Conservation (phyloP, 1,139 yeast genomes). For the Yamadazyma conglobata region DNA sequence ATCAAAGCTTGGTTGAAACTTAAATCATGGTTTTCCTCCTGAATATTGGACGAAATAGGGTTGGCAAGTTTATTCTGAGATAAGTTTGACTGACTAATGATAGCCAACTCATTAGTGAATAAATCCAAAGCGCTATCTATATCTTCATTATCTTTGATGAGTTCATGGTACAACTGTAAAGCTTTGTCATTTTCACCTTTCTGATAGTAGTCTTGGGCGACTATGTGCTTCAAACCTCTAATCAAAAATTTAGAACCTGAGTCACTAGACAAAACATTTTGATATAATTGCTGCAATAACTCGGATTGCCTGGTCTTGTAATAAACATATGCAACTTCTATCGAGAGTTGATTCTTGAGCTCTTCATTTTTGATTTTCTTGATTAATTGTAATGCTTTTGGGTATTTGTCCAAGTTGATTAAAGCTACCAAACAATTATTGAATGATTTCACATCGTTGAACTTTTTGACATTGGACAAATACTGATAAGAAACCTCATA, state of each 20-base stretch:
- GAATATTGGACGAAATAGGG: constrained; percentile 9
- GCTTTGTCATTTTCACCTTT: constrained; percentile 58
- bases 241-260: constrained; percentile 20
- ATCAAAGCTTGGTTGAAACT: constrained; percentile 68
- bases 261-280: constrained; percentile 21
- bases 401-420: constrained; percentile 69
- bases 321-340: constrained; percentile 67
- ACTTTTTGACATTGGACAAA: constrained; percentile 38
- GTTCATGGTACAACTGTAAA: constrained; percentile 48
- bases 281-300: constrained; percentile 40
- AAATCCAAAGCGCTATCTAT: constrained; percentile 52
- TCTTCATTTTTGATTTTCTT: constrained; percentile 33
- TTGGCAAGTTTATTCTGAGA: constrained; percentile 6
- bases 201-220: constrained; percentile 79
- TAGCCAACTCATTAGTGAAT: constrained; percentile 66
- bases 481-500: constrained; percentile 43
- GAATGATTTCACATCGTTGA: constrained; percentile 49
- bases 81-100: constrained; percentile 49
- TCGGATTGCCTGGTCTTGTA: constrained; percentile 58
- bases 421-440: constrained; percentile 65
- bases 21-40: constrained; percentile 30
- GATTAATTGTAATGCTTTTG: constrained; percentile 50
- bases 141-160: constrained; percentile 40
- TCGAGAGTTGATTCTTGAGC: constrained; percentile 31
- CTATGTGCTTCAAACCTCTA: constrained; percentile 66